Evolutionary conservation across 306 rosid species (phyloP).

Genomic region (Quercus agrifolia): DNA sequence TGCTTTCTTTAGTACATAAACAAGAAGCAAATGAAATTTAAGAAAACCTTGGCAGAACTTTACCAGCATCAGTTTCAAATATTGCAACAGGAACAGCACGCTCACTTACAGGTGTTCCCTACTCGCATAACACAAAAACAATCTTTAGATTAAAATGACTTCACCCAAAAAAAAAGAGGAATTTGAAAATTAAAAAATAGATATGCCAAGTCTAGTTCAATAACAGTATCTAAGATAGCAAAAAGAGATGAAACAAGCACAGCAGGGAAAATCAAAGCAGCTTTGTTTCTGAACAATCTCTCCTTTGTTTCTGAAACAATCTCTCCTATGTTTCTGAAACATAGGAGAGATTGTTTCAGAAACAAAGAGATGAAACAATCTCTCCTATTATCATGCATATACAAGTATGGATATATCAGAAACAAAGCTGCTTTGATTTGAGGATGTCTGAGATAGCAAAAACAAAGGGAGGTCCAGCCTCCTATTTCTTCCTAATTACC

Average conservation of each 20-base stretch:
- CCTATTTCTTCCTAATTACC: neutral
- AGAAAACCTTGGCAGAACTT: constrained; percentile 17
- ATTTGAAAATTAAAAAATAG: neutral
- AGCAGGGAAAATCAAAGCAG: neutral
- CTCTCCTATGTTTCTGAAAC: too few species aligned
- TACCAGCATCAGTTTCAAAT: constrained; percentile 94
- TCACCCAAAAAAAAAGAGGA: neutral
- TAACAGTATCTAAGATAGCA: neutral
- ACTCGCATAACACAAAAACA: constrained; percentile 20
- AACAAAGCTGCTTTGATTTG: neutral
- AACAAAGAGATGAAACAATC: neutral
- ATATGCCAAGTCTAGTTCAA: neutral
- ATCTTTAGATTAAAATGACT: neutral
- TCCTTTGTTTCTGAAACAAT: too few species aligned
- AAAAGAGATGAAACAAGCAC: neutral
- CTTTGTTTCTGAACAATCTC: too few species aligned
- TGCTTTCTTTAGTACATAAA: constrained; percentile 20
- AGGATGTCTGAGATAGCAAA: neutral
- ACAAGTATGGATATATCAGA: neutral
- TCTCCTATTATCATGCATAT: neutral
- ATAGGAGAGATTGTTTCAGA: too few species aligned
- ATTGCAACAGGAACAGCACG: constrained; percentile 99
- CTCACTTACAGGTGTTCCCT: constrained; percentile 99
- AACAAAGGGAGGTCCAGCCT: neutral
- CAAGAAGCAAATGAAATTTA: constrained; percentile 9